Conservation (phyloP, 2,329 filamentous ascomycete genomes). For the Arthroderma sp. region DNA sequence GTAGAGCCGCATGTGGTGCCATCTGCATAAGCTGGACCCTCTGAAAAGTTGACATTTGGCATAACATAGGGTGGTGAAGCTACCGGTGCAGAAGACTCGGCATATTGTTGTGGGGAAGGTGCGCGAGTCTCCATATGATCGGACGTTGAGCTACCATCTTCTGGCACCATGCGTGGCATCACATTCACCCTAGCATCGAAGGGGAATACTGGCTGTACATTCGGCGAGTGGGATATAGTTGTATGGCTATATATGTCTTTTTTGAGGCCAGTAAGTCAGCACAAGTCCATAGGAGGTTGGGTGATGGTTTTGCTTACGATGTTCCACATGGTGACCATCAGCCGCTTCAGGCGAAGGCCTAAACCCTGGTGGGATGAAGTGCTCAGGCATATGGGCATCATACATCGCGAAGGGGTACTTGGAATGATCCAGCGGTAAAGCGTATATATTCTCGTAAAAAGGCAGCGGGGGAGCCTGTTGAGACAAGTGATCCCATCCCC, state of each 20-base stretch:
- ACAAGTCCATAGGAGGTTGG: not conserved
- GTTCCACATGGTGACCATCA: not conserved
- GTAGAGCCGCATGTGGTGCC: conserved; percentile 42
- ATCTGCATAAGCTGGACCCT: conserved; percentile 59
- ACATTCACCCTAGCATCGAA: not conserved
- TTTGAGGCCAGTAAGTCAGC: not conserved
- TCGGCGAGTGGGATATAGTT: not conserved
- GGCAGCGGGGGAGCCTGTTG: too few species aligned
- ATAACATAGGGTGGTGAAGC: conserved; percentile 63
- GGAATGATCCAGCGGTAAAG: conserved; percentile 2
- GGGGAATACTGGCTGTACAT: not conserved
- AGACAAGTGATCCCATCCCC: too few species aligned
- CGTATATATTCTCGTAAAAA: conserved; percentile 7
- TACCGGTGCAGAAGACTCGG: conserved; percentile 28
- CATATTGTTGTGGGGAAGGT: conserved; percentile 6
- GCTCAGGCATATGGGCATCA: conserved; percentile 5
- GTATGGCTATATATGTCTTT: not conserved
- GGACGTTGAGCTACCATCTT: conserved; percentile 1
- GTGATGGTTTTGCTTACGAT: not conserved
- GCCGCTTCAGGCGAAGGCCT: conserved; percentile 3
- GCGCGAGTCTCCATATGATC: conserved; percentile 6
- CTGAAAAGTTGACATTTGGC: conserved; percentile 49
- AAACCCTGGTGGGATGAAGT: conserved; percentile 5
- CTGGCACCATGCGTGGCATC: conserved; percentile 3
- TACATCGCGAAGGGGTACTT: conserved; percentile 6